Evolutionary conservation across 2,329 filamentous ascomycete genomes (phyloP).

Genomic region (Penicillium freii): DNA sequence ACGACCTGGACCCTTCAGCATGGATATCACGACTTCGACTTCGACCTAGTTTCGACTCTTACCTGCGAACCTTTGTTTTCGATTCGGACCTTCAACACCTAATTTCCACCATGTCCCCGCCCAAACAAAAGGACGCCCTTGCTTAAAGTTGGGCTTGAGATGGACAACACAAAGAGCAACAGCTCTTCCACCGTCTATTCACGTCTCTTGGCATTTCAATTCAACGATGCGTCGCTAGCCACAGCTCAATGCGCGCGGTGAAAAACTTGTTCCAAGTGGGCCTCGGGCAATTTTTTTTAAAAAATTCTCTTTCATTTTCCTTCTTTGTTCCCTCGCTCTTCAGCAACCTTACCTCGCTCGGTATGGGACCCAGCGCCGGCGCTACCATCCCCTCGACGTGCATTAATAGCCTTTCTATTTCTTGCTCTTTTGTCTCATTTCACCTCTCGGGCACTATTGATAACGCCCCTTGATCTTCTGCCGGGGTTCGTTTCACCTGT

Average conservation of each 20-base stretch:
- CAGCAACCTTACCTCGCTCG: slow-evolving; percentile 7
- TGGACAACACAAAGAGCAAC: slow-evolving; percentile 1
- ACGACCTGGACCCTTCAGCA: slow-evolving; percentile 28
- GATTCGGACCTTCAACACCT: slow-evolving; percentile 16
- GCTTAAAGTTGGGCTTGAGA: background rate
- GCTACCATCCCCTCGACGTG: slow-evolving; percentile 11
- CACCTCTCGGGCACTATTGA: slow-evolving; percentile 2
- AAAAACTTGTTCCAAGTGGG: background rate
- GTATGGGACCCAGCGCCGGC: slow-evolving; percentile 20
- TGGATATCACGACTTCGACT: slow-evolving; percentile 34
- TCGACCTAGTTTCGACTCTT: slow-evolving; percentile 26
- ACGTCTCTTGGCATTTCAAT: slow-evolving; percentile 1
- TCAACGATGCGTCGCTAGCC: background rate
- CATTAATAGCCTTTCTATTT: slow-evolving; percentile 19
- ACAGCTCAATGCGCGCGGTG: background rate
- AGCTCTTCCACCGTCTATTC: background rate
- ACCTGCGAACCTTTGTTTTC: slow-evolving; percentile 24
- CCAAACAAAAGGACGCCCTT: background rate
- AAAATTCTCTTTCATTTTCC: background rate
- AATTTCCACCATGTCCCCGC: slow-evolving; percentile 5
- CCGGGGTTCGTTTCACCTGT: slow-evolving; percentile 9
- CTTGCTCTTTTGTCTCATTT: slow-evolving; percentile 12
- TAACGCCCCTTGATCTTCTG: background rate
- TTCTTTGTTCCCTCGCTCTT: slow-evolving; percentile 3
- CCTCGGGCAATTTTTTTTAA: background rate